Evolutionary conservation across 805 yeast species (phyloP).

Genomic region (Kregervanrija fluxuum): DNA sequence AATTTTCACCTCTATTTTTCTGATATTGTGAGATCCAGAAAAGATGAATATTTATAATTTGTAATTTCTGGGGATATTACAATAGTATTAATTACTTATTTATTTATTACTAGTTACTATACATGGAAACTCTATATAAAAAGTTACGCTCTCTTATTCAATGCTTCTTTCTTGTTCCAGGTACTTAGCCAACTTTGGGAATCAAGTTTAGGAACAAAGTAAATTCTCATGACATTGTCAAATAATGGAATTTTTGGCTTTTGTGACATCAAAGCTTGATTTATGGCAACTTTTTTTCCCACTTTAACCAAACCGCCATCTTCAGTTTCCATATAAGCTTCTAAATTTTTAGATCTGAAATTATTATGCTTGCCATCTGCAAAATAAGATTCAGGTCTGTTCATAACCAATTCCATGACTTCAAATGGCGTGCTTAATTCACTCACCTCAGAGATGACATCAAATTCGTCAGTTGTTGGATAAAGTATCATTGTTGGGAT

Average conservation of each 20-base stretch:
- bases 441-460: conserved; percentile 66
- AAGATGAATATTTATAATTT: too few relatives aligned
- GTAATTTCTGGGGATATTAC: too few relatives aligned
- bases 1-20: too few relatives aligned
- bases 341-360: conserved; percentile 52
- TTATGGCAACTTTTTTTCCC: conserved; percentile 67
- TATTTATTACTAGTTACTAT: too few relatives aligned
- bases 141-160: conserved; percentile 34
- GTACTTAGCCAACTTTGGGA: conserved; percentile 55
- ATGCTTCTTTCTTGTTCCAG: conserved; percentile 59
- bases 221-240: conserved; percentile 64
- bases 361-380: conserved; percentile 52
- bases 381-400: conserved; percentile 67
- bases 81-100: too few relatives aligned
- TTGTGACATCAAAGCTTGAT: conserved; percentile 54
- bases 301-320: conserved; percentile 81
- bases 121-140: too few relatives aligned
- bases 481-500: conserved; percentile 76
- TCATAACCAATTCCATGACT: conserved; percentile 49
- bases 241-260: conserved; percentile 68
- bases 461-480: conserved; percentile 81
- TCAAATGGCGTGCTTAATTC: conserved; percentile 66
- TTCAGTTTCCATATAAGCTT: conserved; percentile 74
- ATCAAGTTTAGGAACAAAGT: conserved; percentile 70
- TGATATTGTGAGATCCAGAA: too few relatives aligned